These are phyloP conservation scores for Lunasporangiospora selenospora DNA, from an alignment of 192 early-diverging fungal genomes.

Conservation along the genomic window DNA sequence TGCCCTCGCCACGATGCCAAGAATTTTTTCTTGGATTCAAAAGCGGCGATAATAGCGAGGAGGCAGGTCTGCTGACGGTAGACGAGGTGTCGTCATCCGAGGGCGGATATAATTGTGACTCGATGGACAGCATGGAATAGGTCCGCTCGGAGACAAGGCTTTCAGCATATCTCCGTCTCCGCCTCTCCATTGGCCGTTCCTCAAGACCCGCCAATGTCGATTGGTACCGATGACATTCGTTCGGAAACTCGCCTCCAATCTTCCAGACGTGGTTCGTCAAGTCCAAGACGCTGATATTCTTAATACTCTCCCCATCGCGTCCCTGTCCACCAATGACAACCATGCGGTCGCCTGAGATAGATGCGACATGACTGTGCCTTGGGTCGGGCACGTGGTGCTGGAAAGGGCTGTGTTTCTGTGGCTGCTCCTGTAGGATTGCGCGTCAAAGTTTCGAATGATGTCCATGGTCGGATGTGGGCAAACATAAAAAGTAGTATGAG, in stretches of 20 bases:
- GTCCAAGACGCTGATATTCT: slow-evolving; percentile 72
- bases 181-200: slow-evolving; percentile 30
- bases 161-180: slow-evolving; percentile 31
- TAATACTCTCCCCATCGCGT: slow-evolving; percentile 63
- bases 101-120: neutral
- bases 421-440: too few species aligned
- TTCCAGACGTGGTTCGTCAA: slow-evolving; percentile 64
- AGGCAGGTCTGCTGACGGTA: neutral
- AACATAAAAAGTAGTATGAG: too few species aligned
- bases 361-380: slow-evolving; percentile 70
- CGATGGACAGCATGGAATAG: too few species aligned
- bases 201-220: slow-evolving; percentile 14
- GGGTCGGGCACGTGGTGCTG: slow-evolving; percentile 53
- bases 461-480: too few species aligned
- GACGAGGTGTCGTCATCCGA: neutral
- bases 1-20: slow-evolving; percentile 44
- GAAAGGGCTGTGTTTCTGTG: slow-evolving; percentile 17
- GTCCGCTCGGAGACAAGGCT: slow-evolving; percentile 21
- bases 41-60: slow-evolving; percentile 1
- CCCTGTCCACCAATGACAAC: slow-evolving; percentile 73
- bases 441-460: too few species aligned
- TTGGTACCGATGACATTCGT: slow-evolving; percentile 3
- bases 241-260: slow-evolving; percentile 10
- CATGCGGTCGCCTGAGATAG: slow-evolving; percentile 61
- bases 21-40: slow-evolving; percentile 41